phyloP scores from a whole-genome alignment of 2,329 filamentous ascomycete species.

The Xylaria multiplex region DNA sequence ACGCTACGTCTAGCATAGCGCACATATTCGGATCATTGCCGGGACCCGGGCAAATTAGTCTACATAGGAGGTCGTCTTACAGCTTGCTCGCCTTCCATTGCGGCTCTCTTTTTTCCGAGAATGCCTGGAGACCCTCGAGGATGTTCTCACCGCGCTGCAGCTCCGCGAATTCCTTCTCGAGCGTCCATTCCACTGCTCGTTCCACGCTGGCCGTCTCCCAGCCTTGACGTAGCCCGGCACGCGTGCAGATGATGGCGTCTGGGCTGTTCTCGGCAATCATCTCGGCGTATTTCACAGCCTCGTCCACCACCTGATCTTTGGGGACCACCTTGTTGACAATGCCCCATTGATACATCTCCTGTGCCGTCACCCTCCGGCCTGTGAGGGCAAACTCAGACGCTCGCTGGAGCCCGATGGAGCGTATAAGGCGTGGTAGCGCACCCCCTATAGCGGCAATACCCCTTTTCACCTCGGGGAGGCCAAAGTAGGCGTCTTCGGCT shows the following conservation, averaged over 20 bases:
- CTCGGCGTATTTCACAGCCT: constrained; percentile 82
- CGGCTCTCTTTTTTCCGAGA: constrained; percentile 46
- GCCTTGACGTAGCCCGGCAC: constrained; percentile 42
- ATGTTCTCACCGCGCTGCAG: constrained; percentile 48
- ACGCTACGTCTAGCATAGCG: no score
- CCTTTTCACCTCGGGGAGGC: constrained; percentile 51
- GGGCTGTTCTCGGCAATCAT: constrained; percentile 48
- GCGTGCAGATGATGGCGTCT: constrained; percentile 44
- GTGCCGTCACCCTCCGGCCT: constrained; percentile 41
- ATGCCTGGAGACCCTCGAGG: constrained; percentile 45
- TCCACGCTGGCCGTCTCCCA: constrained; percentile 47
- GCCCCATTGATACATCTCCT: constrained; percentile 43
- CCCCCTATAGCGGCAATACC: constrained; percentile 43
- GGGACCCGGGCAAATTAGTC: not conserved
- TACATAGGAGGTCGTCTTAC: constrained; percentile 8
- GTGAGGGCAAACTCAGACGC: constrained; percentile 44
- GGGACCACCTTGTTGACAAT: constrained; percentile 44
- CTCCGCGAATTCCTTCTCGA: constrained; percentile 48
- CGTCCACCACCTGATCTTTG: constrained; percentile 66
- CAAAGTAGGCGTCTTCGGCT: constrained; percentile 61
- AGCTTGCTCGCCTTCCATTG: constrained; percentile 45
- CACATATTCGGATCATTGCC: no score
- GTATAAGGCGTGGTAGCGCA: constrained; percentile 42
- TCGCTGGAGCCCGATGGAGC: constrained; percentile 41
- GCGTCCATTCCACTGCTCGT: constrained; percentile 42